Base-by-base conservation (phyloP, 2,329 filamentous ascomycete species). In the Neopestalotiopsis sp. region DNA sequence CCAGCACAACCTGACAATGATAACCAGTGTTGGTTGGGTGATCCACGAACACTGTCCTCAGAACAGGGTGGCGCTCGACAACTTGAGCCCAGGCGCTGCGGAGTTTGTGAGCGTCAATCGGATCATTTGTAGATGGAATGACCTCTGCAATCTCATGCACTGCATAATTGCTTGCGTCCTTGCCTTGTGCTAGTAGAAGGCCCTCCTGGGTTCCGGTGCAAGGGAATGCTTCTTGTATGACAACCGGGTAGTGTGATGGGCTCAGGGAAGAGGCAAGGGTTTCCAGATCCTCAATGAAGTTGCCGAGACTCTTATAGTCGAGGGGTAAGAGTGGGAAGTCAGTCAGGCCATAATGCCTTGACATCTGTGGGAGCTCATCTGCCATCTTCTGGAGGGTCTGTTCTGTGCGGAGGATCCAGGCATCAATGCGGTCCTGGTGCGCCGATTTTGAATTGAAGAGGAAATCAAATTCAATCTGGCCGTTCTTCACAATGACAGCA, bases 191-290 rank as follows among this genome's bases (percentile, higher is more conserved):
- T 3, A 68, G 62, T 5, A 68, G 38, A 34, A 68, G 62, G 12
- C 67, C 67, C 45, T 68, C 67, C 20, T 68, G 67, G 1, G 58
- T 65, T 10, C 67, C 67, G 10, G 67, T 65, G 28, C 67, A 68
- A 34, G 61, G 62, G 34, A 65, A 68, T n/a, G 62, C 67, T 24
- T 68, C 67, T 52, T 68, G 61, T 20, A 68, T 61, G 7, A 66
- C n/a, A 13, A 57, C 32, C 2, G 63, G 45, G 30, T 20, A 24
- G n/a, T 66, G 14, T 20, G 24, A 38, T 42, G 57, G 63, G 13
- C 52, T 12, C 24, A 68, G n/a, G 9, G 32, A 56, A 13, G 40
- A 10, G 30, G 65, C 49, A 34, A 34, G 49, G 4, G 24, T n/a
- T 20, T 68, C 67, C 9, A 68, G 38, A 17, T 24, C 45, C 4